Evolutionary conservation across 202 grass and related monocot species (phyloP), one percentile per base, ranked within the genome.

Genomic region (Elaeis oleifera): DNA sequence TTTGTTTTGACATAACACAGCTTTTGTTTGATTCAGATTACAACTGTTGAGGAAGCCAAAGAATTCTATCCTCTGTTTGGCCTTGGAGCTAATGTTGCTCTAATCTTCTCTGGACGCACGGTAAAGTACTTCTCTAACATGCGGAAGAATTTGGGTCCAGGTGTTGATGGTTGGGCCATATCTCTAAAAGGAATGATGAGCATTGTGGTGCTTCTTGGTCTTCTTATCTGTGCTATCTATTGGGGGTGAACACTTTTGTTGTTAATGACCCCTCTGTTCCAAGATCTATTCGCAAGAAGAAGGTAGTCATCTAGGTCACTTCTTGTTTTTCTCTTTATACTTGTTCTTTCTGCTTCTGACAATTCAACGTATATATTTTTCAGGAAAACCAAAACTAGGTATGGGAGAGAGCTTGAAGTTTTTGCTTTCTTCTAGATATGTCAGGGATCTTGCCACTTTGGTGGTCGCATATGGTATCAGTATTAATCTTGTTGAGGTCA

Each of bases 181-280:
- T 95, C 82, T 68, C 67, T 95, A 60, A 95, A 95, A 81, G 82
- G 90, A 75, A 95, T 95, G 90, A 95, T 95, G 90, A 80, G 90
- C 63, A 89, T 95, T 50, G 90, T 95, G 23, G 85, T 95, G 23
- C 54, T 89, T 70, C 79, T 95, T 62, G 90, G 85, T 53, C 32
- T 95, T 64, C 29, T 89, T 29, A 95, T 95, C 39, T 60, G 31
- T 68, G 75, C 63, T 36, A 89, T 86, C 24, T 86, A 95, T 69
- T 86, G 85, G 90, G 63, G 18, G 80, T 80, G 60, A 95, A 89
- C 67, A 89, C 85, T 54, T 89, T 95, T 76, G 71, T 95, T 52
- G 66, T 95, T 51, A 88, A 81, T 57, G 85, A 95, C 59, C 85
- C 82, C 58, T 83, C 82, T 71, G 79, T 89, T 76, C 90, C 82